Evolutionary conservation across 139 green algal species (phyloP).

Genomic region (Chlorella sp.): DNA sequence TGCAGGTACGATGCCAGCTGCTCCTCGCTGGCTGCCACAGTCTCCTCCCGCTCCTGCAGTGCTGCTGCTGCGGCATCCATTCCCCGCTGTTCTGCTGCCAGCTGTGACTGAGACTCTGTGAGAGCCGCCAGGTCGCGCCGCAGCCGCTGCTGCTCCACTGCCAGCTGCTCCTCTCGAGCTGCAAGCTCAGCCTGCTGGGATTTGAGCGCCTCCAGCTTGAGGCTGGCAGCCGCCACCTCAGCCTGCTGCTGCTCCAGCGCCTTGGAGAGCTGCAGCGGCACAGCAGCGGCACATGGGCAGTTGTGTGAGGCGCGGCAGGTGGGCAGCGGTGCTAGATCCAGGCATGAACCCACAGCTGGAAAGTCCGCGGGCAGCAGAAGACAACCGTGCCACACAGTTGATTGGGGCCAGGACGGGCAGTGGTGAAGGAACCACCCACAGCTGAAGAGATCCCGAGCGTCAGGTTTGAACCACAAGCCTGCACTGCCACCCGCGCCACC

Average conservation of each 20-base stretch:
- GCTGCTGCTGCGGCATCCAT: neutral
- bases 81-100: neutral
- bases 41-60: constrained; percentile 3
- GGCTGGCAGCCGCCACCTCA: neutral
- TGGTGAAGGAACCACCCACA: too few species aligned
- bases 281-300: neutral
- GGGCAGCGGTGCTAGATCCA: neutral
- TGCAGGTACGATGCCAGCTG: neutral
- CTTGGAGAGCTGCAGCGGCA: neutral
- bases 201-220: constrained; percentile 9
- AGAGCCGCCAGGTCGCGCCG: neutral
- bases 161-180: constrained; percentile 23
- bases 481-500: neutral
- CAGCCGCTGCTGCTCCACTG: constrained; percentile 27
- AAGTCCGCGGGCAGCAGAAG: neutral
- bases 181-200: neutral
- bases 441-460: too few species aligned
- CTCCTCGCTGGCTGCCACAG: neutral
- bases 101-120: neutral
- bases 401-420: too few species aligned
- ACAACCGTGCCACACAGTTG: too few species aligned
- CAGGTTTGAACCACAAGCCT: neutral
- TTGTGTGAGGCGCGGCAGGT: neutral
- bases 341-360: neutral
- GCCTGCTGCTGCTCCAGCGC: constrained; percentile 7